phyloP scores from a whole-genome alignment of 2,329 filamentous ascomycete genomes.

The Penicillium thymicola region DNA sequence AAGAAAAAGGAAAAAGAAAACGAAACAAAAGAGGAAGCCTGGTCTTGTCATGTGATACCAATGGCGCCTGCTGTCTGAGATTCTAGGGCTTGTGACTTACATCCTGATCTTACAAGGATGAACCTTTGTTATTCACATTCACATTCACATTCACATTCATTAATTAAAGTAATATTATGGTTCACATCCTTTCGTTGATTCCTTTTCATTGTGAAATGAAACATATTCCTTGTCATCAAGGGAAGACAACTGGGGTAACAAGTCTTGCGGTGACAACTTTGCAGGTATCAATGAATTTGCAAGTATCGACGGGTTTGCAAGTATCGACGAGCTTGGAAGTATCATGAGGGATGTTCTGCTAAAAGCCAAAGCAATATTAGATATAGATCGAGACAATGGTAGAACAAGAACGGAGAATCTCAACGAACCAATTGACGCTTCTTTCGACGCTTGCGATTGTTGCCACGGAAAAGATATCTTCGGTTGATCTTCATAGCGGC shows the following conservation, averaged over 20 bases:
- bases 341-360: no score
- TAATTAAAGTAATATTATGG: neutral
- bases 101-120: neutral
- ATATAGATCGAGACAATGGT: neutral
- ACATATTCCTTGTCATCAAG: neutral
- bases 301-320: neutral
- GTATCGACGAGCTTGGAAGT: neutral
- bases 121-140: no score
- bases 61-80: neutral
- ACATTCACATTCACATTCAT: neutral
- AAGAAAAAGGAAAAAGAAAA: neutral
- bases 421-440: neutral
- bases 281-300: neutral
- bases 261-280: neutral
- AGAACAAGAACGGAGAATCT: neutral
- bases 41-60: conserved; percentile 4
- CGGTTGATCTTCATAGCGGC: neutral
- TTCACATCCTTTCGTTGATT: neutral
- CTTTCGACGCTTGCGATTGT: neutral
- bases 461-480: neutral
- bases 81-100: neutral
- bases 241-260: neutral
- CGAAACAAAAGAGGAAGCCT: neutral
- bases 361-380: neutral
- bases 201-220: neutral